Evolutionary conservation across 257 asterid species (phyloP), one percentile per base, ranked within the genome.

Genomic region (Primulina tabacum): DNA sequence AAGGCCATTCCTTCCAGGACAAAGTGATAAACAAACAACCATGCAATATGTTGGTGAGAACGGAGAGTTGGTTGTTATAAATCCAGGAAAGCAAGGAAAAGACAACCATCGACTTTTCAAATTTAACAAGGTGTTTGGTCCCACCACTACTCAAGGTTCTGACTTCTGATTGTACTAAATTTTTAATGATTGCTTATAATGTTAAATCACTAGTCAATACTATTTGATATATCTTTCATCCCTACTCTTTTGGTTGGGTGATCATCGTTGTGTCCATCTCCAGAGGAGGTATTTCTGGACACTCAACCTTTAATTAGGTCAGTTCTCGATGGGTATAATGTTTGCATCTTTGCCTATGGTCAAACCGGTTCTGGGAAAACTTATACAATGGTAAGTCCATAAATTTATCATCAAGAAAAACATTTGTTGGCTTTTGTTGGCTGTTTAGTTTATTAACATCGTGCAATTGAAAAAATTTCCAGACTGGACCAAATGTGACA

Each of bases 361-460:
- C 98, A 92, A 83, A 92, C 97, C 67, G 98, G 98, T 62, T 92
- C 98, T 0, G 98, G 98, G 62, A 92, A 92, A 82, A 92, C 98
- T 70, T 92, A 90, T 72, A 92, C 98, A 20, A 92, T 92, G 98
- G 98, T 92, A 79, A 67, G 82, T 52, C 55, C 37, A 18, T 71
- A 56, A 28, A 50, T 60, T 65, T 12, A 60, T 30, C 30, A 55
- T 32, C 53, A 57, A 55, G 68, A 71, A 38, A 35, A 37, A n/a
- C 24, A 40, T 52, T 61, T 66, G 28, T 68, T 38, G 62, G 32
- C 71, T 61, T 52, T 61, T 66, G 28, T 68, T 38, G 62, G 32
- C 71, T 61, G 11, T 62, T 65, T 28, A 32, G 71, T 30, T 28
- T 74, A 52, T 76, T 43, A 32, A 67, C 63, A 72, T 75, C 38